Evolutionary conservation across 2,329 filamentous ascomycete genomes (phyloP).

Genomic region (Ophiostoma angusticollis): DNA sequence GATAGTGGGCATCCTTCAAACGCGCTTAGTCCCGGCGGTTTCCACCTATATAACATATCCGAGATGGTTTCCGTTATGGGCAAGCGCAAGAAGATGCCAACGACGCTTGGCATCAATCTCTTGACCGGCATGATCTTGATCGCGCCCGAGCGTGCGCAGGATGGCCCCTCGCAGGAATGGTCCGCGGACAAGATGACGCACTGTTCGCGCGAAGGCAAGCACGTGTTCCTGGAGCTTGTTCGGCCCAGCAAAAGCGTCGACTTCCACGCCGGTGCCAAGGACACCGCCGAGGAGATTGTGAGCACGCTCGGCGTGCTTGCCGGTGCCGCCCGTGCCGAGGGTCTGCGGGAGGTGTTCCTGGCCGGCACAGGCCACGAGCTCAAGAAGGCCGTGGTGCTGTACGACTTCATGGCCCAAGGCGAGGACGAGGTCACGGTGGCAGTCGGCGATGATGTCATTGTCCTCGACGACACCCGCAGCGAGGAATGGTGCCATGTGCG

Average conservation of each 20-base stretch:
- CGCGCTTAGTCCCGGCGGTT: constrained; percentile 58
- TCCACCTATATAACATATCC: constrained; percentile 91
- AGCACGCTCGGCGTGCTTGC: constrained; percentile 76
- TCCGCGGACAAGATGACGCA: constrained; percentile 90
- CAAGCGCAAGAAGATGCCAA: constrained; percentile 96
- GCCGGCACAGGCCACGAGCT: constrained; percentile 57
- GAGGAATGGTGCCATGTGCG: constrained; percentile 98
- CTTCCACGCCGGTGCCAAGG: constrained; percentile 93
- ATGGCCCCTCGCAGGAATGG: constrained; percentile 86
- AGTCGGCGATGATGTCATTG: constrained; percentile 77
- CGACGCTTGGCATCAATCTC: constrained; percentile 87
- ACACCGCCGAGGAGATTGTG: constrained; percentile 90
- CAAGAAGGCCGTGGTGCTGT: constrained; percentile 77
- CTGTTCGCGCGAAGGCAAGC: constrained; percentile 95
- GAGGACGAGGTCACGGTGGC: constrained; percentile 92
- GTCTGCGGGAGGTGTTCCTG: constrained; percentile 71
- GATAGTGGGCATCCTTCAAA: constrained; percentile 17
- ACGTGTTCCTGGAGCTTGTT: constrained; percentile 89
- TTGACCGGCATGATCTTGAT: constrained; percentile 82
- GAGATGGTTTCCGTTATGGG: constrained; percentile 97
- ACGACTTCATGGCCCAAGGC: constrained; percentile 93
- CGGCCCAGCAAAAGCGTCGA: constrained; percentile 89
- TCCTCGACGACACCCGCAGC: constrained; percentile 81
- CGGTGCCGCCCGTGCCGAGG: constrained; percentile 71
- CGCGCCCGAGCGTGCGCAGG: constrained; percentile 68